These are phyloP conservation scores for Pyrenula massariospora DNA, from an alignment of 495 filamentous ascomycete genomes.

Conservation along the genomic window DNA sequence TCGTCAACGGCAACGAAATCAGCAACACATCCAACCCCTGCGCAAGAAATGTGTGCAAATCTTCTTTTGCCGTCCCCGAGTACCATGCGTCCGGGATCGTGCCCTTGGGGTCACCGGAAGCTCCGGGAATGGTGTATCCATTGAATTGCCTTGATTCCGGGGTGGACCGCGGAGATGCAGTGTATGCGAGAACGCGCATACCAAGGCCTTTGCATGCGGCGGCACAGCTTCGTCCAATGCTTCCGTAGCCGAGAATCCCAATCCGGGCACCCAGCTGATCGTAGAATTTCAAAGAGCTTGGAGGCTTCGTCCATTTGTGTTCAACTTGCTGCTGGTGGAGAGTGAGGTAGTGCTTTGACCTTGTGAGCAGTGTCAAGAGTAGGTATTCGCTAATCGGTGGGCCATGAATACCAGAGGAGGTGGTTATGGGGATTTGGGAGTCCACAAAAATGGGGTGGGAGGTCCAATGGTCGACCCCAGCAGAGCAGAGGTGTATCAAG, in stretches of 20 bases:
- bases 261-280: constrained; percentile 47
- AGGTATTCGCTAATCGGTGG: constrained; percentile 80
- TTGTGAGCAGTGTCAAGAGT: constrained; percentile 40
- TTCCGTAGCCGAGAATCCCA: constrained; percentile 76
- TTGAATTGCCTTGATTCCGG: constrained; percentile 41
- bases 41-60: constrained; percentile 46
- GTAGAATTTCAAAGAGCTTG: constrained; percentile 14
- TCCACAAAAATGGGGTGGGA: constrained; percentile 51
- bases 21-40: constrained; percentile 54
- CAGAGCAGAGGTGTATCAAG: constrained; percentile 63
- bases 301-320: constrained; percentile 23
- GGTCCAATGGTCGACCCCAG: constrained; percentile 60
- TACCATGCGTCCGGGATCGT: constrained; percentile 54
- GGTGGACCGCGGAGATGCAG: constrained; percentile 45
- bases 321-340: constrained; percentile 32
- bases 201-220: constrained; percentile 53
- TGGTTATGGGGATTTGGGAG: constrained; percentile 53
- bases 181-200: constrained; percentile 77
- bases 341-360: constrained; percentile 38
- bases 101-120: constrained; percentile 56
- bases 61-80: constrained; percentile 41
- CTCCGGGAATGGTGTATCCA: constrained; percentile 53
- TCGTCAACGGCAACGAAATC: constrained; percentile 54
- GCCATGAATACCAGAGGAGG: constrained; percentile 65
- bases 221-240: constrained; percentile 56